These are phyloP conservation scores for Bacterosira constricta DNA, from an alignment of 108 stramenopile genomes.

Conservation along the genomic window DNA sequence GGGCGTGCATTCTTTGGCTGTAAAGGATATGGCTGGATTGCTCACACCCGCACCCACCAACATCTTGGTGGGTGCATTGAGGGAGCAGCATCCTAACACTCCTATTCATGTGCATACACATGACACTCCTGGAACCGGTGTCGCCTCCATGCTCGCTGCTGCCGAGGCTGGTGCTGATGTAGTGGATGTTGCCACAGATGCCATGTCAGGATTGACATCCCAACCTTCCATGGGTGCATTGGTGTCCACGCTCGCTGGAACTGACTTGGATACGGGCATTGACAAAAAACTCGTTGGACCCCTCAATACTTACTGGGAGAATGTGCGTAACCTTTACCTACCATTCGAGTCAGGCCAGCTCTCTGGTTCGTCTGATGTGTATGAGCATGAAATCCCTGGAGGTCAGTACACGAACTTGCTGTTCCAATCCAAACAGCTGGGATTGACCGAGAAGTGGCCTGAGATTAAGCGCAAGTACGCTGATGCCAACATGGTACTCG, in stretches of 20 bases:
- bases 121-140: constrained; percentile 93
- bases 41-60: constrained; percentile 76
- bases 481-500: constrained; percentile 74
- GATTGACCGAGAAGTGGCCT: constrained; percentile 74
- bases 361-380: constrained; percentile 76
- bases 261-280: constrained; percentile 85
- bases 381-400: constrained; percentile 86
- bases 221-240: constrained; percentile 94
- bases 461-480: constrained; percentile 77
- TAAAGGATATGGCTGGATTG: constrained; percentile 91
- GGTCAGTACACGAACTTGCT: constrained; percentile 86
- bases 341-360: constrained; percentile 95
- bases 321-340: constrained; percentile 82
- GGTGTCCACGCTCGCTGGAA: constrained; percentile 76
- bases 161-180: constrained; percentile 92
- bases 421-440: constrained; percentile 78
- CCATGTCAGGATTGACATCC: constrained; percentile 92
- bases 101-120: constrained; percentile 99
- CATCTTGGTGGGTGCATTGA: constrained; percentile 65
- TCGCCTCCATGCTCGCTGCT: constrained; percentile 91
- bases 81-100: constrained; percentile 81
- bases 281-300: constrained; percentile 58
- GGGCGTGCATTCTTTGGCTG: constrained; percentile 80
- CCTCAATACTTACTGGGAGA: constrained; percentile 91
- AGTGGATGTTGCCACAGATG: constrained; percentile 90